Base-by-base conservation (phyloP, 2,329 filamentous ascomycete species). In the Epichloe gansuensis region DNA sequence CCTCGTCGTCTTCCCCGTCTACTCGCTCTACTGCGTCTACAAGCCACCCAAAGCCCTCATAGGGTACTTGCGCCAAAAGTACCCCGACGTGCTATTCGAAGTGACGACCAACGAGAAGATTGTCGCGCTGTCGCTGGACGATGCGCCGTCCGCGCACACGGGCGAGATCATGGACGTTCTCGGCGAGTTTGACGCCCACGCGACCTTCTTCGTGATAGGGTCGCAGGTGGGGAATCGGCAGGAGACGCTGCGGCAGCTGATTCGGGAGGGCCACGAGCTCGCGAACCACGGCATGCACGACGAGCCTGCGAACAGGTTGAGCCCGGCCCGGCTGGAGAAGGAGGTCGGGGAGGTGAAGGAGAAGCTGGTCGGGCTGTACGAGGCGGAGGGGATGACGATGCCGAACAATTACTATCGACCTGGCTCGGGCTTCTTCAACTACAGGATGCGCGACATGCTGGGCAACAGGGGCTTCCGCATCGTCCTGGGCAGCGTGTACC, bases 241-340 rank as follows among this genome's bases (percentile, higher is more conserved):
- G 62, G 69, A 72, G 5, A 67, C 76, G 3, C 72, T 89, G 35
- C 68, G 74, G 44, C 72, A 78, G 41, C 70, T 86, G 1, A 72
- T 87, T n/a, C 70, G 72, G 39, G 72, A 69, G 48, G 83, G 82
- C 23, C 80, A 86, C 65, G 86, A 90, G 71, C 73, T 95, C 3
- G 90, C 80, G 25, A 95, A 95, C 69, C 90, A 95, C 68, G 90
- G 86, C 9, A 91, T 93, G 88, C 79, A 82, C 65, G 90, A 95
- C 67, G 88, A 93, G 71, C 82, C 88, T 0, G 85, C 83, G 9
- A 75, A 78, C 45, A 72, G 72, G 0, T 72, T 95, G 28, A 68
- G 73, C 42, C 75, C 82, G 50, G 70, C 70, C 1, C 75, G 78
- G 56, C 76, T 95, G 1, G 69, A 73, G 38, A 62, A 65, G 1